A percentile compares a stretch with the other conserved stretches of the same genome.
phyloP scores from a whole-genome alignment of 164 flowering plant species.

The Buxus sempervirens region DNA sequence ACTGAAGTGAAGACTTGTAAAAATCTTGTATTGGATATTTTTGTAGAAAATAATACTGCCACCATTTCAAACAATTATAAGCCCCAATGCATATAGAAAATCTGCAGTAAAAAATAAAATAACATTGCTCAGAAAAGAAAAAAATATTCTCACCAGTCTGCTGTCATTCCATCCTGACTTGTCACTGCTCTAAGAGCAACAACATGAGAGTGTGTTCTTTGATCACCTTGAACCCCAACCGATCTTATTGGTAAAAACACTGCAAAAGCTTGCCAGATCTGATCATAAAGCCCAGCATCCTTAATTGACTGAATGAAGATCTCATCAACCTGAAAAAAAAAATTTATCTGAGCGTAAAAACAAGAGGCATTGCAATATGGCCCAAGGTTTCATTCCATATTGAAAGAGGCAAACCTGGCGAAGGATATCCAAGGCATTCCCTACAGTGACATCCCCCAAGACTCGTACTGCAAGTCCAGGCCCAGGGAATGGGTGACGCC shows the following conservation, averaged over 20 bases:
- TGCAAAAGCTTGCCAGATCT: constrained; percentile 99
- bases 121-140: not conserved
- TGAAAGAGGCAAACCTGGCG: constrained; percentile 56
- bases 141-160: constrained; percentile 69
- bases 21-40: too few relatives aligned
- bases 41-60: too few relatives aligned
- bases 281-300: constrained; percentile 90
- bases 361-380: not conserved
- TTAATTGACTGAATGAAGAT: constrained; percentile 90
- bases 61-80: too few relatives aligned
- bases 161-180: constrained; percentile 99
- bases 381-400: not conserved
- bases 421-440: constrained; percentile 75
- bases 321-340: constrained; percentile 75
- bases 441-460: constrained; percentile 86
- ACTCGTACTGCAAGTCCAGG: constrained; percentile 99
- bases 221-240: constrained; percentile 98
- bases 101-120: not conserved
- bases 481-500: constrained; percentile 98
- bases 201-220: constrained; percentile 88
- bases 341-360: not conserved
- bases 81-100: too few relatives aligned
- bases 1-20: too few relatives aligned
- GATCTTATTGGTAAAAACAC: constrained; percentile 76
- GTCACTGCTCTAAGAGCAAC: constrained; percentile 96